These are phyloP conservation scores for Paratinospora sagittata DNA, from an alignment of 164 flowering plant genomes.

Conservation along the genomic window DNA sequence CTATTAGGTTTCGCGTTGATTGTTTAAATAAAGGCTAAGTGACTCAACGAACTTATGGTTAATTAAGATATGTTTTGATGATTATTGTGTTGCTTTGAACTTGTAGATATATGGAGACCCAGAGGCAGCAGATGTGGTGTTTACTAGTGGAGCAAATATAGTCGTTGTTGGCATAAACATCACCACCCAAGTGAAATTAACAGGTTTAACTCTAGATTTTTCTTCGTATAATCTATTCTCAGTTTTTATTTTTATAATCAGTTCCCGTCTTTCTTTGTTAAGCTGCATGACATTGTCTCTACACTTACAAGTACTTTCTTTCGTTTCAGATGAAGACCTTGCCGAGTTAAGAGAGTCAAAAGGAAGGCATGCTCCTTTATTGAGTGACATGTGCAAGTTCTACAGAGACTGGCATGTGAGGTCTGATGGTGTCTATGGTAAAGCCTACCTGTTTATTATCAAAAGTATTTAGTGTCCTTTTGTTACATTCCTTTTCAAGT, in stretches of 20 bases:
- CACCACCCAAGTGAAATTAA: conserved; percentile 78
- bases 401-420: conserved; percentile 92
- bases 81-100: conserved; percentile 3
- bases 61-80: not conserved
- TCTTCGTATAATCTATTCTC: not conserved
- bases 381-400: conserved; percentile 69
- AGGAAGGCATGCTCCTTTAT: conserved; percentile 58
- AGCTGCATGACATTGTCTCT: not conserved
- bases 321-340: conserved; percentile 64
- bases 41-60: not conserved
- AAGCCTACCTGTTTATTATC: not conserved
- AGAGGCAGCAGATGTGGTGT: conserved; percentile 95
- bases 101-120: conserved; percentile 94
- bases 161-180: conserved; percentile 89
- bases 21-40: no score
- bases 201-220: conserved; percentile 39
- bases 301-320: not conserved
- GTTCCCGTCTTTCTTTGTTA: not conserved
- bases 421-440: conserved; percentile 90
- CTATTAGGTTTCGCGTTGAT: no score
- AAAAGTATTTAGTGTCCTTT: not conserved
- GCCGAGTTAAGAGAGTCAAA: conserved; percentile 51
- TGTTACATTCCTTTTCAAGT: not conserved
- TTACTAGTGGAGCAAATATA: conserved; percentile 89
- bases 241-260: no score